Evolutionary conservation across 2,329 filamentous ascomycete species (phyloP), one percentile per base, ranked within the genome.

Genomic region (Xylaria sp.): DNA sequence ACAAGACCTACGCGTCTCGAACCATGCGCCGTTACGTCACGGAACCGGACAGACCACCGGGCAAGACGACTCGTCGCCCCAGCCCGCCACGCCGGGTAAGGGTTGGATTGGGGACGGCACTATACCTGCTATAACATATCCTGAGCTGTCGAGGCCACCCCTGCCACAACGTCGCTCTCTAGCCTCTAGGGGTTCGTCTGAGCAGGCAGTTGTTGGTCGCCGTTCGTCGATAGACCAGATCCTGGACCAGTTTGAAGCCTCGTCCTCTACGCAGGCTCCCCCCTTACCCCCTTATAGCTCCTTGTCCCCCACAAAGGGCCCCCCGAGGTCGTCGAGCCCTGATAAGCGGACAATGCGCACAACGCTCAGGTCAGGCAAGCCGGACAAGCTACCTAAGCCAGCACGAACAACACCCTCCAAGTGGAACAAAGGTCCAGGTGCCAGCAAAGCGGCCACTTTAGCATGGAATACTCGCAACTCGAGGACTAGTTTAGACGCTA

Each of bases 61-160:
- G 63, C 72, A n/a, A 55, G 63, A 29, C 71, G 66, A 60, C n/a
- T n/a, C 58, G 16, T 9, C 32, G 32, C 68, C 69, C 25, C 71
- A 68, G 16, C 60, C 72, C 13, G 71, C 68, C 54, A 74, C 73
- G 10, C 72, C 65, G 21, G 71, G 70, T 72, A 84, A 81, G 70
- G 90, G 88, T 3, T 94, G 89, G 84, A 91, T 97, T 75, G 94
- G 93, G 48, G 87, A 91, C 71, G 92, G 93, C 13, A 96, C 93
- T 1, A 91, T 97, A 71, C 93, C 93, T 55, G 91, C 92, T 8
- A 88, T 94, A 58, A 90, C 86, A 68, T 97, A 97, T 77, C 87
- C 90, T 4, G 91, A 97, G 73, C 84, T 97, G n/a, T 91, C 92
- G n/a, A 89, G 90, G 65, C 92, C 92, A 13, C 76, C 82, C 13